phyloP scores from a whole-genome alignment of 129 eudicot genomes.

The Erigeron canadensis region DNA sequence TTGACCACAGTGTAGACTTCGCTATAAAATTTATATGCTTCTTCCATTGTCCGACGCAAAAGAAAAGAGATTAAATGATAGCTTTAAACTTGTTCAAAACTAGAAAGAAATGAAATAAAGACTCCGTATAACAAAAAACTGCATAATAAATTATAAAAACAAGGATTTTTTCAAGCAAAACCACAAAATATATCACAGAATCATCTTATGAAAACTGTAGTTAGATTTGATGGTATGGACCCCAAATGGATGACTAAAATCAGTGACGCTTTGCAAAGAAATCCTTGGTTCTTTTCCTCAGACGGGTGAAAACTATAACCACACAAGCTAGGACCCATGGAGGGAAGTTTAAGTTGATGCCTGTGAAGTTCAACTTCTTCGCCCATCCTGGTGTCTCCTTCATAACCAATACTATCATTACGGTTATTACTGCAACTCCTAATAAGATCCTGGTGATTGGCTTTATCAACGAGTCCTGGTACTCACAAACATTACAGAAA shows the following conservation, averaged over 20 bases:
- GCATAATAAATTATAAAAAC: not conserved
- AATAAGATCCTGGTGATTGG: slow-evolving; percentile 73
- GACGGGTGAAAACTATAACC: slow-evolving; percentile 74
- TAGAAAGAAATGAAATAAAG: too few relatives aligned
- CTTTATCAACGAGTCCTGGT: slow-evolving; percentile 79
- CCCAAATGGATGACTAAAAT: slow-evolving; percentile 3
- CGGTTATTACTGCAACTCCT: slow-evolving; percentile 53
- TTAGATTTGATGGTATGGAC: not conserved
- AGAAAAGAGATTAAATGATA: not conserved
- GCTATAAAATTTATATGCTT: too few relatives aligned
- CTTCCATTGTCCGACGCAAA: too few relatives aligned
- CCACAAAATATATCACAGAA: not conserved
- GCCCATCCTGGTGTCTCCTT: slow-evolving; percentile 70
- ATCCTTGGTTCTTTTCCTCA: slow-evolving; percentile 77
- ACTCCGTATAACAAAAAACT: too few relatives aligned
- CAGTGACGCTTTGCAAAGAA: slow-evolving; percentile 44
- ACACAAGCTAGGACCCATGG: slow-evolving; percentile 86
- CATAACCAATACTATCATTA: slow-evolving; percentile 52
- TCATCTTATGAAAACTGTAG: not conserved
- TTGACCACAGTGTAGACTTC: too few relatives aligned
- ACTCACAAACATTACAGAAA: not conserved
- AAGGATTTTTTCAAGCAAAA: not conserved
- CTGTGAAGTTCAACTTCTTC: slow-evolving; percentile 53
- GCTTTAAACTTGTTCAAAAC: too few relatives aligned
- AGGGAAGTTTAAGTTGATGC: slow-evolving; percentile 51